A percentile compares a stretch with the other conserved stretches of the same genome.
phyloP scores from a whole-genome alignment of 495 filamentous ascomycete genomes.

The Jackrogersella minutella region DNA sequence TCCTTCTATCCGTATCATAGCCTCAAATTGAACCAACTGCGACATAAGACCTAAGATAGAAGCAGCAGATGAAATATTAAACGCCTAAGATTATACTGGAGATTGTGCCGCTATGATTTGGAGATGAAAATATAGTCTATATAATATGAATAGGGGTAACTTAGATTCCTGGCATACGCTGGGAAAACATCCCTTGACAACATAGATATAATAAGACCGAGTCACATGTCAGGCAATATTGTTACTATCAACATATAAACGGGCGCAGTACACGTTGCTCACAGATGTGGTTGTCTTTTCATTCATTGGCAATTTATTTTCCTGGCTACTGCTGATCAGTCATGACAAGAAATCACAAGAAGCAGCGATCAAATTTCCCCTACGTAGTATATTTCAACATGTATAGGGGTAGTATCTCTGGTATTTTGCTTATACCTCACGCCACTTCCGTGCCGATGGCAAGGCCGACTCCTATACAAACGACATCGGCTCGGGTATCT shows the following conservation, averaged over 20 bases:
- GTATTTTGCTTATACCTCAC: neutral
- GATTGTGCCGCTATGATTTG: too few species aligned
- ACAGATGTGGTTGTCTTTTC: neutral
- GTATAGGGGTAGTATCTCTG: neutral
- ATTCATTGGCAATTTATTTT: neutral
- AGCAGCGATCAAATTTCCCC: slow-evolving; percentile 14
- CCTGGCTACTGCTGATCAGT: neutral
- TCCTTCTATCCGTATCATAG: neutral
- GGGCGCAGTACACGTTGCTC: neutral
- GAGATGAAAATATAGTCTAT: neutral
- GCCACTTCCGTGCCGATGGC: neutral
- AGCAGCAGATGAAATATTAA: too few species aligned
- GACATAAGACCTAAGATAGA: neutral
- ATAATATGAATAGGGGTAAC: neutral
- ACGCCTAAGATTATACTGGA: too few species aligned
- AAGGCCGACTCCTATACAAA: neutral
- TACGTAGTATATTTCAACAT: slow-evolving; percentile 4
- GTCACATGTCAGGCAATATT: neutral
- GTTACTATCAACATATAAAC: neutral
- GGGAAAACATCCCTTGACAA: neutral
- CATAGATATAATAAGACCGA: neutral
- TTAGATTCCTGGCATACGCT: neutral
- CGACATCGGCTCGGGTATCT: slow-evolving; percentile 3
- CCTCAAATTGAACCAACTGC: neutral
- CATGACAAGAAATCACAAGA: neutral